Conservation (phyloP, 2,329 filamentous ascomycete species). For the Annulohypoxylon truncatum region DNA sequence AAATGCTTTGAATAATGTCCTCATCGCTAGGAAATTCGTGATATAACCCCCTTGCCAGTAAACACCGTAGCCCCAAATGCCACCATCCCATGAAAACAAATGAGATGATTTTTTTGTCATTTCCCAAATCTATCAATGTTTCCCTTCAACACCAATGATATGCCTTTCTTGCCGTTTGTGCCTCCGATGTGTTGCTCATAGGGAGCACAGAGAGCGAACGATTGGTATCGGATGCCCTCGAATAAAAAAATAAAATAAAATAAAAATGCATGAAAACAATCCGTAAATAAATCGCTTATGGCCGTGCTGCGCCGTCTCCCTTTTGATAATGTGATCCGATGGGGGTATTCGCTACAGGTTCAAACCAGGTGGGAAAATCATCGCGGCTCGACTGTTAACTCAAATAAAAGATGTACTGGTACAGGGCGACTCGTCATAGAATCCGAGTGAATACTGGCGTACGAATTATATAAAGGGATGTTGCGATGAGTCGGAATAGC, state of each 20-base stretch:
- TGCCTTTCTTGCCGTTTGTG: constrained; percentile 39
- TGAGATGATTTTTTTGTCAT: constrained; percentile 46
- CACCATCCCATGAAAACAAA: constrained; percentile 38
- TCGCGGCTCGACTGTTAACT: constrained; percentile 33
- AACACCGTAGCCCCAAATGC: constrained; percentile 37
- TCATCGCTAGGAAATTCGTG: constrained; percentile 40
- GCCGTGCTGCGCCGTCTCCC: constrained; percentile 42
- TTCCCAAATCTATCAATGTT: constrained; percentile 46
- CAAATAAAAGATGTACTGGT: constrained; percentile 41
- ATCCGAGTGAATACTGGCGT: constrained; percentile 31
- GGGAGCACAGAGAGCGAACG: constrained; percentile 19
- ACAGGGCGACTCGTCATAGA: constrained; percentile 40
- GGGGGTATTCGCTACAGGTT: constrained; percentile 47
- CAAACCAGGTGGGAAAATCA: constrained; percentile 41
- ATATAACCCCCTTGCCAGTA: constrained; percentile 31
- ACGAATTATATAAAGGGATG: constrained; percentile 33
- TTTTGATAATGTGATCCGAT: constrained; percentile 43
- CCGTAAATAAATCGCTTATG: constrained; percentile 39
- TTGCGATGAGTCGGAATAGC: constrained; percentile 47
- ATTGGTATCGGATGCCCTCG: constrained; percentile 31
- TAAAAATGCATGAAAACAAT: constrained; percentile 35
- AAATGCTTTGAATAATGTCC: constrained; percentile 40
- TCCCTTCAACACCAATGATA: constrained; percentile 46
- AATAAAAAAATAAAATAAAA: constrained; percentile 42
- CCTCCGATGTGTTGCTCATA: constrained; percentile 29